phyloP scores from a whole-genome alignment of 345 rosid species.

The Ceriops zippeliana region DNA sequence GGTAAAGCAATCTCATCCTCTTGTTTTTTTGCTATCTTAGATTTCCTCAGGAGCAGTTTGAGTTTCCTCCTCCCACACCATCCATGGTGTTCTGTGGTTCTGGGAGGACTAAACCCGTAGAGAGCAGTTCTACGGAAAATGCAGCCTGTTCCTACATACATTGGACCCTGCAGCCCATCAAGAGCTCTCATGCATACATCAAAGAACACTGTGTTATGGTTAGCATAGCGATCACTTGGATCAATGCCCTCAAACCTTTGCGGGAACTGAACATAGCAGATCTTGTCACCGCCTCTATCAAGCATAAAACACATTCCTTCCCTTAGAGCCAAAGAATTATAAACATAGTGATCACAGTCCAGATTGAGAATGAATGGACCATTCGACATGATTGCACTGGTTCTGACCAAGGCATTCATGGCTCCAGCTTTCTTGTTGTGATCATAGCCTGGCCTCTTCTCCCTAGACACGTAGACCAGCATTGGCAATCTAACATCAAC shows the following conservation, averaged over 20 bases:
- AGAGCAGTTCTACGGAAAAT: constrained; percentile 32
- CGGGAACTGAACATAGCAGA: constrained; percentile 33
- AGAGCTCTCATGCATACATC: constrained; percentile 38
- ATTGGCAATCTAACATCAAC: constrained; percentile 30
- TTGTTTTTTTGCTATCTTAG: constrained; percentile 43
- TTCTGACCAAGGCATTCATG: constrained; percentile 33
- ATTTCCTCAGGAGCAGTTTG: constrained; percentile 49
- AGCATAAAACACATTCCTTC: constrained; percentile 41
- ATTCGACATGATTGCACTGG: constrained; percentile 37
- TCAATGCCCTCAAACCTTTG: constrained; percentile 39
- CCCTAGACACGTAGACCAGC: constrained; percentile 32
- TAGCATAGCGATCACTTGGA: constrained; percentile 34
- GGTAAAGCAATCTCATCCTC: constrained; percentile 50
- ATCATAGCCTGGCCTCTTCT: constrained; percentile 31
- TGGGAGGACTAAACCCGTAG: constrained; percentile 60
- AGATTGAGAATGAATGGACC: constrained; percentile 33
- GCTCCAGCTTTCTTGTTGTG: constrained; percentile 40
- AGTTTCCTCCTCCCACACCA: constrained; percentile 66
- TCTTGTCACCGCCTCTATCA: constrained; percentile 32
- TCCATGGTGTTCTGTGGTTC: constrained; percentile 69
- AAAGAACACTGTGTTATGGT: constrained; percentile 33
- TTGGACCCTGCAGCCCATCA: constrained; percentile 33
- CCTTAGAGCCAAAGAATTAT: constrained; percentile 31
- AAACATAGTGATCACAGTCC: constrained; percentile 33
- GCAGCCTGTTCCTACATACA: constrained; percentile 37